Percentiles rank a stretch among this genome's conserved stretches.
Evolutionary conservation across 1,139 yeast species (phyloP).

Genomic region (Yamadazyma siamensis): DNA sequence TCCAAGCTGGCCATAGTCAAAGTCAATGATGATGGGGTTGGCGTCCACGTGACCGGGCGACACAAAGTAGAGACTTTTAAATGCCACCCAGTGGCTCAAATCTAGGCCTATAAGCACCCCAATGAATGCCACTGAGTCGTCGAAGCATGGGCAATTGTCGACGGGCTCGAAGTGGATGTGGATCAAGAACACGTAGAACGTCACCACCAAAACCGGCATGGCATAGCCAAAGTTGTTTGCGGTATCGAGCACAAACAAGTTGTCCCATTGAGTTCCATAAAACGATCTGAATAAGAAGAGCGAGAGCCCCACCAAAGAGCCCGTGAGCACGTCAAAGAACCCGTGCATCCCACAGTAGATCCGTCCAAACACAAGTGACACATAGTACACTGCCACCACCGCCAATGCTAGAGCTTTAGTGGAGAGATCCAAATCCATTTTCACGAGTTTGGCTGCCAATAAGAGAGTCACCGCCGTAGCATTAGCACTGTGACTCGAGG

Average conservation of each 20-base stretch:
- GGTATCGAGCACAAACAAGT: slow-evolving; percentile 22
- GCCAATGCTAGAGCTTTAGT: slow-evolving; percentile 19
- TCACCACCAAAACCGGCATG: slow-evolving; percentile 37
- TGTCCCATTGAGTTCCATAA: slow-evolving; percentile 40
- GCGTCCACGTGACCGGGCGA: slow-evolving; percentile 12
- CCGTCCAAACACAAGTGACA: slow-evolving; percentile 73
- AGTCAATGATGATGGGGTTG: slow-evolving; percentile 40
- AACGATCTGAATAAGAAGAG: slow-evolving; percentile 42
- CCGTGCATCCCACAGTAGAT: slow-evolving; percentile 99
- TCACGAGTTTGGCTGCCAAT: slow-evolving; percentile 20
- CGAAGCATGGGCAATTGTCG: slow-evolving; percentile 95
- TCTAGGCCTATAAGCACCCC: slow-evolving; percentile 84
- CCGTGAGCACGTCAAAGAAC: slow-evolving; percentile 67
- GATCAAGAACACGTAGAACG: slow-evolving; percentile 47
- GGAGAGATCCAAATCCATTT: slow-evolving; percentile 10
- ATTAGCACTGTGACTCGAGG: slow-evolving; percentile 89
- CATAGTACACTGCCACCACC: slow-evolving; percentile 40
- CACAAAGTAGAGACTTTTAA: slow-evolving; percentile 24
- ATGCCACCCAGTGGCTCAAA: slow-evolving; percentile 47
- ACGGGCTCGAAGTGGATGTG: slow-evolving; percentile 81
- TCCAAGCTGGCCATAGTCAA: slow-evolving; percentile 40
- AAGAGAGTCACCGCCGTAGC: slow-evolving; percentile 76
- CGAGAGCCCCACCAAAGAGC: slow-evolving; percentile 58
- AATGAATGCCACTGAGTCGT: slow-evolving; percentile 89
- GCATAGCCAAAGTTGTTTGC: slow-evolving; percentile 20